Evolutionary conservation across 2,329 filamentous ascomycete genomes (phyloP), one percentile per base, ranked within the genome.

Genomic region (Keithomyces neogunnii): DNA sequence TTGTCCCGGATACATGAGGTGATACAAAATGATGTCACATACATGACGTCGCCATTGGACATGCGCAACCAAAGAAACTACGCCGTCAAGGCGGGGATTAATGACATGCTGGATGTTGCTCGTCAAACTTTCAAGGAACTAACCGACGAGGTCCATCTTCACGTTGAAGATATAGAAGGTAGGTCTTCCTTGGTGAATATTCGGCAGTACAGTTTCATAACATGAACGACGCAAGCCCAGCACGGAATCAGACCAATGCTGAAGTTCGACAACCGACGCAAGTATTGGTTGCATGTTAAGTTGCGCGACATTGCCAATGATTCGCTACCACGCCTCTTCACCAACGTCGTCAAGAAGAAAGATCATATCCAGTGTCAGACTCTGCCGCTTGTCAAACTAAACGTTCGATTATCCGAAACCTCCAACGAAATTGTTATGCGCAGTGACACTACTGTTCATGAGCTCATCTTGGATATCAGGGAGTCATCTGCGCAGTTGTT

Each of bases 51-150:
- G 28, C 86, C 93, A 0, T 75, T 97, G 4, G 92, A 96, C 55
- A 74, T 96, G 51, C 81, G 91, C 11, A 95, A 96, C 55, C 92
- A 97, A 63, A 78, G 92, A 56, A 88, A 86, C 1, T 96, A 95
- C 69, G 92, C 92, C 28, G 85, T 97, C 33, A 93, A 86, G 71
- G 82, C 89, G 45, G 88, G 89, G 0, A 82, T 93, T 42, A 90
- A 89, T 59, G 88, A 88, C 2, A 78, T 96, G 51, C 79, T 97
- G 3, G 92, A 96, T 67, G 87, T 96, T 38, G 88, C 89, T 35
- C 81, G 91, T 4, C 86, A 90, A 60, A 89, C 89, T 0, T 96
- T 93, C 69, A 95, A 93, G 60, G 92, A 97, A 64, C 82, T 86
- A 2, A 93, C 85, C 4, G 80, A 86, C 47, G 89, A 96, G 65